Evolutionary conservation across 176 grass and related monocot genomes (phyloP).

Genomic region (Oryza meyeriana): DNA sequence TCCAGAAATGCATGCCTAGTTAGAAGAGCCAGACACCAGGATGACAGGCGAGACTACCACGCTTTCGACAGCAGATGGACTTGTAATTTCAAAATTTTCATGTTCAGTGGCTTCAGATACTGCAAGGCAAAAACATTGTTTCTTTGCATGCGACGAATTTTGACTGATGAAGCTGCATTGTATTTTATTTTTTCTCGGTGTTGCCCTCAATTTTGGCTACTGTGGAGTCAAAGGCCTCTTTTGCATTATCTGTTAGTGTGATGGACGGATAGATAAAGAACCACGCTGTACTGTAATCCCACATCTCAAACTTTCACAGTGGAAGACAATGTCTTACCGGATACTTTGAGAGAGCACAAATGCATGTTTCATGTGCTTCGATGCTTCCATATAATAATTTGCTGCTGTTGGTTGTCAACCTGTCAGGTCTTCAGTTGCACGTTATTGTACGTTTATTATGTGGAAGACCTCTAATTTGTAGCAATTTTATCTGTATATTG

Average conservation of each 20-base stretch:
- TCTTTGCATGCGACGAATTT: conserved; percentile 35
- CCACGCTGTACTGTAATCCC: neutral
- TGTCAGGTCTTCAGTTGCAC: neutral
- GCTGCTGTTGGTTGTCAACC: neutral
- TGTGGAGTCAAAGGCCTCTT: neutral
- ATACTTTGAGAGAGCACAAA: neutral
- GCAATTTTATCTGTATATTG: too few species aligned
- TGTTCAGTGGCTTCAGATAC: conserved; percentile 16
- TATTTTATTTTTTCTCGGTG: neutral
- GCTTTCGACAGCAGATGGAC: conserved; percentile 45
- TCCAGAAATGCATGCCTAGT: conserved; percentile 30
- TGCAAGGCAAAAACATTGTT: neutral
- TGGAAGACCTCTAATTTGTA: too few species aligned
- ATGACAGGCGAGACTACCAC: conserved; percentile 25
- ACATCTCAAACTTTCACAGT: neutral
- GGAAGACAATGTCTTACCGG: neutral
- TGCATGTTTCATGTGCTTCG: neutral
- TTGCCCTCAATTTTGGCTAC: conserved; percentile 15
- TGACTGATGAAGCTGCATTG: conserved; percentile 17
- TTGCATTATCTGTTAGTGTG: conserved; percentile 4
- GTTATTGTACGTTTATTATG: too few species aligned
- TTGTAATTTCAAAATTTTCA: conserved; percentile 33
- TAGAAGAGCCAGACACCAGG: conserved; percentile 51
- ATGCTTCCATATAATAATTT: neutral
- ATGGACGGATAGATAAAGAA: neutral